Percentiles rank a stretch among this genome's conserved stretches.
phyloP scores from a whole-genome alignment of 1,284 basidiomycete genomes.

The Puccinia brachypodii region DNA sequence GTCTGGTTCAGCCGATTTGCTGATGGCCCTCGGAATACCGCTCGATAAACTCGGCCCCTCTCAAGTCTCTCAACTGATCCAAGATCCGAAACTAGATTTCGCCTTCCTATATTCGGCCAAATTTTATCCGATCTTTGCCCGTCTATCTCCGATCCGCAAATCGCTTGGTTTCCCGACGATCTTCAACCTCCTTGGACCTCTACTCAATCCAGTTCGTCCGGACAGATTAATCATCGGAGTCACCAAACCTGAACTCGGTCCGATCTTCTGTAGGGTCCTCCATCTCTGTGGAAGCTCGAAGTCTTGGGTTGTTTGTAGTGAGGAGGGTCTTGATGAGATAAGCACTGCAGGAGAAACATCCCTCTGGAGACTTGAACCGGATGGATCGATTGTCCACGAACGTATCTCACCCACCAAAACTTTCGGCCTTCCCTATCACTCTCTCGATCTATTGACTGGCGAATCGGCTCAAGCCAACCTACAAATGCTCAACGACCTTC shows the following conservation, averaged over 20 bases:
- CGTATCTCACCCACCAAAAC: background rate
- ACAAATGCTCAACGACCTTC: slow-evolving; percentile 65
- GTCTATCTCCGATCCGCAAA: slow-evolving; percentile 80
- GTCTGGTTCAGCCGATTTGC: slow-evolving; percentile 89
- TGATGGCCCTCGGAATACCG: slow-evolving; percentile 80
- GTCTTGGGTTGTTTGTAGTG: slow-evolving; percentile 90
- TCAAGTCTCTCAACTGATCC: slow-evolving; percentile 62
- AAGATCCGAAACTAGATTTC: slow-evolving; percentile 64
- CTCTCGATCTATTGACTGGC: slow-evolving; percentile 15
- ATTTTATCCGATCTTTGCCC: slow-evolving; percentile 83
- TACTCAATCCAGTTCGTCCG: slow-evolving; percentile 88
- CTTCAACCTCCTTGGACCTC: slow-evolving; percentile 92
- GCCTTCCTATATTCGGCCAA: slow-evolving; percentile 90
- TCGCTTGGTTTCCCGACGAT: slow-evolving; percentile 91
- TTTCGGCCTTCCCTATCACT: slow-evolving; percentile 31
- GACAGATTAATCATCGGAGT: slow-evolving; percentile 86
- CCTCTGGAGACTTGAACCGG: slow-evolving; percentile 61
- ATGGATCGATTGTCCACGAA: background rate
- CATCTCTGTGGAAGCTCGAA: slow-evolving; percentile 66
- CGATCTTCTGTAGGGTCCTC: slow-evolving; percentile 77
- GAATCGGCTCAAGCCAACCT: slow-evolving; percentile 70
- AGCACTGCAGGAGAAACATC: slow-evolving; percentile 86
- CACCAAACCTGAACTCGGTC: slow-evolving; percentile 77
- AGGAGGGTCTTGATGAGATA: slow-evolving; percentile 90
- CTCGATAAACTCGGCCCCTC: slow-evolving; percentile 68